These are phyloP conservation scores for Aspergillus sergii DNA, from an alignment of 2,329 filamentous ascomycete species.

Conservation along the genomic window DNA sequence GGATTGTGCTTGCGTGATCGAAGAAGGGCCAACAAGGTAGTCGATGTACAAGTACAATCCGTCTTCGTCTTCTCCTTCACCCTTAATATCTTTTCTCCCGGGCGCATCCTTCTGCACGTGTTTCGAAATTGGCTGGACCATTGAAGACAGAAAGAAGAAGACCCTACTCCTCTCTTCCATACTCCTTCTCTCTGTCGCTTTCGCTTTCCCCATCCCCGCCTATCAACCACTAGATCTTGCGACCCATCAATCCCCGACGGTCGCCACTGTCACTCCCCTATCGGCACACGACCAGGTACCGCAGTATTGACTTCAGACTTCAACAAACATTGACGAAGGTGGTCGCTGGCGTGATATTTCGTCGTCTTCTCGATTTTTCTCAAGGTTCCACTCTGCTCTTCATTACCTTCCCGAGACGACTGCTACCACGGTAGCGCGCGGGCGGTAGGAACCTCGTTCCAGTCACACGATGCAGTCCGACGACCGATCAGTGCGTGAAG, in stretches of 20 bases:
- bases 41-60: neutral
- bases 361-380: neutral
- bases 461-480: neutral
- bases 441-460: neutral
- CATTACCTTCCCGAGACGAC: neutral
- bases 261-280: neutral
- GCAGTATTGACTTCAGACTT: neutral
- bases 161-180: neutral
- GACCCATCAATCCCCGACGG: neutral
- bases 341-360: neutral
- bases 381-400: neutral
- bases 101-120: conserved; percentile 7
- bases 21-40: neutral
- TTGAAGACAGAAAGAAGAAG: neutral
- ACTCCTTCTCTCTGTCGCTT: no score
- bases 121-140: conserved; percentile 12
- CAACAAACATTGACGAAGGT: neutral
- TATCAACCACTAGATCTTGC: neutral
- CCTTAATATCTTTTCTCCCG: neutral
- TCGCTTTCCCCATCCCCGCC: neutral
- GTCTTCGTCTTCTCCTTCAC: neutral
- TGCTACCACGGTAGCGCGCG: neutral
- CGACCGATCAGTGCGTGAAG: conserved; percentile 4
- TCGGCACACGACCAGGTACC: neutral
- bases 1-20: conserved; percentile 24